Evolutionary conservation across 345 rosid genomes (phyloP), one percentile per base, ranked within the genome.

Genomic region (Camelina sativa): DNA sequence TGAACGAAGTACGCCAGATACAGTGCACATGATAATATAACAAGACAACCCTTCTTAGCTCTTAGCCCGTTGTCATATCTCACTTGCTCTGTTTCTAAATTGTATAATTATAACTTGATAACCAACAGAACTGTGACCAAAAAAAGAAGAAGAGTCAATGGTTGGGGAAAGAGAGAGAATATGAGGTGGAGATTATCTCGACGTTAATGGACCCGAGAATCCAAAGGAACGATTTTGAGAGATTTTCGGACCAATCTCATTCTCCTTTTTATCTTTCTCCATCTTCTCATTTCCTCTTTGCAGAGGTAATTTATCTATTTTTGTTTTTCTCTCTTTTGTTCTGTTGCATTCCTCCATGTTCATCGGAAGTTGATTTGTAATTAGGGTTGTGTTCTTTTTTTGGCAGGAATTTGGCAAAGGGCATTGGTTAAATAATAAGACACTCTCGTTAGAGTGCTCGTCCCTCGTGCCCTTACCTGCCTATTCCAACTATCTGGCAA

Each of bases 381-480:
- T 41, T 28, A 2, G 4, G 11, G 41, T 44, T 50, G 12, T 37
- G 62, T 15, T 10, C 40, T 12, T 7, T 10, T 61, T 12, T 7
- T 34, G 67, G 78, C 64, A 78, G 81, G 81, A 68, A 78, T 67
- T 80, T 72, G 84, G 82, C 79, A 80, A 54, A 74, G 78, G 81
- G 79, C 73, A 58, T 65, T 78, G 66, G 53, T 35, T 65, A 57
- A 76, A 28, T 8, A 76, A 52, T 16, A 41, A 80, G 61, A 62
- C 69, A 53, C 53, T 61, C 78, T 43, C 13, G 60, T 48, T 52
- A 65, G 82, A 75, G 82, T 78, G 83, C 56, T 78, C 74, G 62
- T 35, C 69, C 77, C 80, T 64, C 74, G 72, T 78, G 83, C 80
- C 85, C 79, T 79, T 73, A 68, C 58, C 82, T 76, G 79, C 81